Evolutionary conservation across 352 stramenopile species (phyloP).

Genomic region (Pilasporangium apinafurcum): DNA sequence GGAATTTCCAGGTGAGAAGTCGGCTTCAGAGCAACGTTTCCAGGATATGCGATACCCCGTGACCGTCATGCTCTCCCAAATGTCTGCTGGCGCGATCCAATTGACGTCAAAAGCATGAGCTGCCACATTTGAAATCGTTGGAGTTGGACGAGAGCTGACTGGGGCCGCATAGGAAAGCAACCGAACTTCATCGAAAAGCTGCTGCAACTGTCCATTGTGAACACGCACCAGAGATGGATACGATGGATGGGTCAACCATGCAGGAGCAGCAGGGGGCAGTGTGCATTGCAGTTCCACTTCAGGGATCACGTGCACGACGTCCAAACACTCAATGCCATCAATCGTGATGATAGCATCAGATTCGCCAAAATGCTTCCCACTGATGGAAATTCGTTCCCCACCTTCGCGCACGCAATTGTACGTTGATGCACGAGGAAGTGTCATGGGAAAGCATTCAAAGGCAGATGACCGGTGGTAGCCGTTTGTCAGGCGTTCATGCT

Average conservation of each 20-base stretch:
- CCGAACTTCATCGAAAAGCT: constrained; percentile 44
- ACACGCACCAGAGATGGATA: constrained; percentile 60
- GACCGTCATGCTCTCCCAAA: constrained; percentile 74
- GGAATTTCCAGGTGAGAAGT: constrained; percentile 16
- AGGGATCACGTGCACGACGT: constrained; percentile 44
- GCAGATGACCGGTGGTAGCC: constrained; percentile 28
- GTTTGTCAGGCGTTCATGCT: constrained; percentile 34
- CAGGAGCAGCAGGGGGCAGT: constrained; percentile 34
- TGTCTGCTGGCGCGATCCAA: constrained; percentile 51
- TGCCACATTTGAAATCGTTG: constrained; percentile 72
- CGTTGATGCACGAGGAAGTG: constrained; percentile 45
- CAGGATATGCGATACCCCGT: constrained; percentile 80
- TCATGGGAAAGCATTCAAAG: constrained; percentile 37
- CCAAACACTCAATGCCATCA: constrained; percentile 54
- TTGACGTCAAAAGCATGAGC: constrained; percentile 72
- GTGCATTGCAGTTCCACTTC: constrained; percentile 73
- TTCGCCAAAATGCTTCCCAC: constrained; percentile 68
- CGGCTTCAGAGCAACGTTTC: constrained; percentile 25
- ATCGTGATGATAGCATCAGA: constrained; percentile 66
- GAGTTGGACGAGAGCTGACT: constrained; percentile 18
- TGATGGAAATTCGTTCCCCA: constrained; percentile 49
- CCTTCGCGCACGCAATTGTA: constrained; percentile 67
- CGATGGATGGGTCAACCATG: constrained; percentile 19
- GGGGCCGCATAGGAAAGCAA: constrained; percentile 64
- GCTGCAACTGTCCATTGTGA: constrained; percentile 46